Evolutionary conservation across 2,329 filamentous ascomycete genomes (phyloP), one percentile per base, ranked within the genome.

Genomic region (Trichoderma koningiopsis): DNA sequence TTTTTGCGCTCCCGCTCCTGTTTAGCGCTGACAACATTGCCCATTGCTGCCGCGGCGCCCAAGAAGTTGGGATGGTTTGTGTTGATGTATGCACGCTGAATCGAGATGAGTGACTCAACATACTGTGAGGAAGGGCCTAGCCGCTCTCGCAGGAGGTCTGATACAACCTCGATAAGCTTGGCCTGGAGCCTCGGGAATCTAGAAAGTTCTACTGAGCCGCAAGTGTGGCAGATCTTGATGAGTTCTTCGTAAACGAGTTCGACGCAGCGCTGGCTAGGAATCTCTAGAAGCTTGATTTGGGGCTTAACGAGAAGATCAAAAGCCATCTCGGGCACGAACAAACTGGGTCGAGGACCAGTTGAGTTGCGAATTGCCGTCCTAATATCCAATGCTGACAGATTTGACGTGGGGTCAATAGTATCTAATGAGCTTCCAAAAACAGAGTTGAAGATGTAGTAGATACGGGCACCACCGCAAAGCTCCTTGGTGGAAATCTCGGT

Each of bases 361-460:
- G 96, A 99, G 82, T 99, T 99, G 75, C 96, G 91, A 75, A 99
- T 99, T 4, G 96, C 96, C 14, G 96, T 99, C 78, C 96, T 89
- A 73, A 99, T 99, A 78, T 99, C 96, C 60, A 95, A 88, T 16
- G 95, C 92, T 7, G 96, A 96, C 70, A 99, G 89, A 77, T 99
- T 99, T 59, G 91, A 93, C 2, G 95, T 99, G 5, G 96, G 96
- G 75, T 99, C 95, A 74, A 99, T 97, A 27, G 94, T 92, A 79
- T 99, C 96, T 62, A 99, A 85, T 24, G 95, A 96, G 81, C 95
- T 97, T 70, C 96, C 96, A 80, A 98, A 99, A 55, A 98, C 95
- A 5, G 94, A 97, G 83, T 98, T 98, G 86, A 97, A 98, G 74
- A 98, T 97, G 82, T 98, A 97, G 83, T 98, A 98, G 77, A 98